phyloP scores from a whole-genome alignment of 176 grass and related monocot species.

The Triticum aestivum region DNA sequence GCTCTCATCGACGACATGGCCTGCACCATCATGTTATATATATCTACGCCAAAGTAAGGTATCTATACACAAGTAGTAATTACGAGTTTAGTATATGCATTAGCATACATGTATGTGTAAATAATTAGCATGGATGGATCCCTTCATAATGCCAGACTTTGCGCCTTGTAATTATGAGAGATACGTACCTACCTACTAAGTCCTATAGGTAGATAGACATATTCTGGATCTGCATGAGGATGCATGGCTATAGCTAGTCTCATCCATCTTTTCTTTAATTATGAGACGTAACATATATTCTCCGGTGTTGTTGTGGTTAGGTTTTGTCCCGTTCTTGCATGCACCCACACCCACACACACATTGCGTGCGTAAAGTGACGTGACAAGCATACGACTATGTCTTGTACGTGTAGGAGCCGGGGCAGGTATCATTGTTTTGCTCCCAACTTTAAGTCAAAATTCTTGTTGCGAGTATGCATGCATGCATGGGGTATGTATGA shows the following conservation, averaged over 20 bases:
- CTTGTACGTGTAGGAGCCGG: conserved; percentile 26
- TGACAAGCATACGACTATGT: conserved; percentile 47
- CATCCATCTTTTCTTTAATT: conserved; percentile 43
- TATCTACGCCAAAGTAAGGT: not conserved
- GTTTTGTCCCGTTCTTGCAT: conserved; percentile 40
- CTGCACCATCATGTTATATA: not conserved
- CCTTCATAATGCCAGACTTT: not conserved
- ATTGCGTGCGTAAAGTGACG: conserved; percentile 49
- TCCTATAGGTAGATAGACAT: not conserved
- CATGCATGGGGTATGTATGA: conserved; percentile 19
- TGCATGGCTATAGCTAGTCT: conserved; percentile 23
- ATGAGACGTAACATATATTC: conserved; percentile 50
- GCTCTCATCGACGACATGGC: not conserved
- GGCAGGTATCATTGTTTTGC: conserved; percentile 32
- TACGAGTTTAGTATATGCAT: not conserved
- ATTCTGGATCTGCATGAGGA: not conserved
- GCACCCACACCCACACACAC: not conserved
- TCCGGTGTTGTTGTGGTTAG: conserved; percentile 46
- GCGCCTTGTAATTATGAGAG: not conserved
- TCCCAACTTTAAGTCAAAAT: conserved; percentile 21
- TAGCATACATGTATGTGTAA: not conserved
- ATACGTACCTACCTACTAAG: not conserved
- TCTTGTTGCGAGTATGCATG: conserved; percentile 4
- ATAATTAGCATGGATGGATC: not conserved
- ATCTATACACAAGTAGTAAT: not conserved